Base-by-base conservation (phyloP, 306 rosid genomes). In the Lablab purpureus region DNA sequence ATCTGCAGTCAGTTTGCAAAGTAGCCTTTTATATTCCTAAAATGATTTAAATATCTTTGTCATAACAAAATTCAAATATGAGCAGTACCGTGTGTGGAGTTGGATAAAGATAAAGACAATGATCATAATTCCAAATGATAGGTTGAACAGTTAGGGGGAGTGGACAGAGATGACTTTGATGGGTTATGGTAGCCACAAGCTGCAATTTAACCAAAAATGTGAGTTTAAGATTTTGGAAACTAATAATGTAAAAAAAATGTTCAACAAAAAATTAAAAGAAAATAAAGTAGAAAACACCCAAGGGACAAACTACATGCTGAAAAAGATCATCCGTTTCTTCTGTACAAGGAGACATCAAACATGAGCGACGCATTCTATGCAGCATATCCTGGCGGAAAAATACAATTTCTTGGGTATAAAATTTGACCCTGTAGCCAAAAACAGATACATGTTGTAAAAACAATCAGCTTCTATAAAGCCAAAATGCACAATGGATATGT, bases 101-200 rank as follows among this genome's bases (percentile, higher is more conserved):
- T 65, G 99, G 98, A 88, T 92, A 92, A 60, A 92, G 97, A 87
- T 91, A 78, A 28, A 95, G 98, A 60, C 85, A 72, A 68, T 95
- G 98, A 76, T 95, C 98, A 36, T 90, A 92, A 77, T 92, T 95
- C 99, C 99, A 95, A 75, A 92, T 83, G 75, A 95, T 90, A 41
- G 97, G 98, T 85, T 92, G 96, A 34, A 87, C 91, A 36, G 73
- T 75, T 67, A 92, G 88, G 74, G 99, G 94, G 40, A 92, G 93
- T 27, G 99, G 98, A 64, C 98, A 92, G 64, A 92, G 99, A 91
- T 95, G 99, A 80, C 97, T 91, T 88, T 95, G 98, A 79, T 95
- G 98, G 71, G 95, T 85, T 82, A 95, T 91, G 83, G 99, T 92
- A 52, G 99, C 99, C 69, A 95, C 96, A 84, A 92, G 94, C 99